Evolutionary conservation across 1,284 basidiomycete genomes (phyloP).

Genomic region (Coriolopsis trogii): DNA sequence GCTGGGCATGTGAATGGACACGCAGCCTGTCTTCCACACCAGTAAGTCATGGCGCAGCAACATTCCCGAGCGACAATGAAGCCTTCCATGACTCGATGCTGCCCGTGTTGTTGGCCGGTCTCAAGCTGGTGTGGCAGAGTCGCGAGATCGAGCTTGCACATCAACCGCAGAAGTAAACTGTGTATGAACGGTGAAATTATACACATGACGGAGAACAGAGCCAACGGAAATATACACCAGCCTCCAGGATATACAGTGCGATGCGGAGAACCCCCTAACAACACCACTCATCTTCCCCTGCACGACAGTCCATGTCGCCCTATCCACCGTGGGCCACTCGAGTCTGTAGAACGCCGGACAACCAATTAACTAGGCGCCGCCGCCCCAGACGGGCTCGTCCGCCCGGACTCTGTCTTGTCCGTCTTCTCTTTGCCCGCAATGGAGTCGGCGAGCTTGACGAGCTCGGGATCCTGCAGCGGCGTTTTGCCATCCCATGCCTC

Average conservation of each 20-base stretch:
- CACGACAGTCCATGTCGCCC: neutral
- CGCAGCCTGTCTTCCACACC: too few species aligned
- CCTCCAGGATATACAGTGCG: slow-evolving; percentile 26
- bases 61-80: too few species aligned
- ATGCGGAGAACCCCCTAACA: slow-evolving; percentile 20
- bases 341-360: neutral
- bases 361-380: slow-evolving; percentile 15
- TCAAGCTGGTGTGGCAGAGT: too few species aligned
- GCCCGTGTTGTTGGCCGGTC: too few species aligned
- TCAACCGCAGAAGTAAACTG: too few species aligned
- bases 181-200: slow-evolving; percentile 11
- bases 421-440: slow-evolving; percentile 31
- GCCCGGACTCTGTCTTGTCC: slow-evolving; percentile 23
- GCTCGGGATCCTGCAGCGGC: slow-evolving; percentile 33
- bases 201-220: slow-evolving; percentile 5
- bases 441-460: slow-evolving; percentile 38
- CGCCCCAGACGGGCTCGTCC: slow-evolving; percentile 16
- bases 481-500: slow-evolving; percentile 68
- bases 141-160: too few species aligned
- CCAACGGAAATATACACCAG: slow-evolving; percentile 22
- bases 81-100: too few species aligned
- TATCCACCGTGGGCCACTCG: neutral
- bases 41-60: too few species aligned
- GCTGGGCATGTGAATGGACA: too few species aligned
- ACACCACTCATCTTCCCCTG: neutral